Evolutionary conservation across 176 grass and related monocot species (phyloP).

Genomic region (Canna indica): DNA sequence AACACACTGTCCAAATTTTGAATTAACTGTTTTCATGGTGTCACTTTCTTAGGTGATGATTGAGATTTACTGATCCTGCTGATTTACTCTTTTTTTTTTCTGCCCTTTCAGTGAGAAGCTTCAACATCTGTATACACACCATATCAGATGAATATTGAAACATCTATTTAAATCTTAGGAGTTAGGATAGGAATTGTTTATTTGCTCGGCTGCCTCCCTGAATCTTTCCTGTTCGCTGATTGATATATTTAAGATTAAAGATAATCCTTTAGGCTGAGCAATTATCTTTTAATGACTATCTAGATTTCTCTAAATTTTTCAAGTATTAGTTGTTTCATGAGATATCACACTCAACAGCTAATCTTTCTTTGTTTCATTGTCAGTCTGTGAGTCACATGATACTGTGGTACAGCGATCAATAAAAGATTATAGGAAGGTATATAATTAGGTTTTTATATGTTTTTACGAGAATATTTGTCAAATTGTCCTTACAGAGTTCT

Average conservation of each 20-base stretch:
- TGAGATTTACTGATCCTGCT: not conserved
- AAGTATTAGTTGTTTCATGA: not conserved
- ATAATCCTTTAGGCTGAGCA: not conserved
- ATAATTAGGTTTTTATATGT: not conserved
- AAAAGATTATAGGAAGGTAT: constrained; percentile 48
- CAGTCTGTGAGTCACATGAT: constrained; percentile 42
- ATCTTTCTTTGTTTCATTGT: constrained; percentile 9
- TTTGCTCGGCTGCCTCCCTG: not conserved
- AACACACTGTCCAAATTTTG: not conserved
- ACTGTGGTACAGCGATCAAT: constrained; percentile 53
- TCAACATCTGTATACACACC: no score
- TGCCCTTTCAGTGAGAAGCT: no score
- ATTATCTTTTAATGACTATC: not conserved
- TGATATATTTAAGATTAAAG: not conserved
- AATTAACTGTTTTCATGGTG: not conserved
- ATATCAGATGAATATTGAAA: not conserved
- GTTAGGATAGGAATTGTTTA: not conserved
- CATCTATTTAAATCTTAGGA: not conserved
- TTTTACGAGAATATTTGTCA: not conserved
- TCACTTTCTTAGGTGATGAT: not conserved
- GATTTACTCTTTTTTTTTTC: no score
- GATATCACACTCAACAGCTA: not conserved
- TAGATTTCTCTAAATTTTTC: not conserved
- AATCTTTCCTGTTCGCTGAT: not conserved
- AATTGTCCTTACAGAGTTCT: not conserved